A percentile compares a stretch with the other conserved stretches of the same genome.
Conservation (phyloP, 805 yeast species). For the Nakazawaea wickerhamii region DNA sequence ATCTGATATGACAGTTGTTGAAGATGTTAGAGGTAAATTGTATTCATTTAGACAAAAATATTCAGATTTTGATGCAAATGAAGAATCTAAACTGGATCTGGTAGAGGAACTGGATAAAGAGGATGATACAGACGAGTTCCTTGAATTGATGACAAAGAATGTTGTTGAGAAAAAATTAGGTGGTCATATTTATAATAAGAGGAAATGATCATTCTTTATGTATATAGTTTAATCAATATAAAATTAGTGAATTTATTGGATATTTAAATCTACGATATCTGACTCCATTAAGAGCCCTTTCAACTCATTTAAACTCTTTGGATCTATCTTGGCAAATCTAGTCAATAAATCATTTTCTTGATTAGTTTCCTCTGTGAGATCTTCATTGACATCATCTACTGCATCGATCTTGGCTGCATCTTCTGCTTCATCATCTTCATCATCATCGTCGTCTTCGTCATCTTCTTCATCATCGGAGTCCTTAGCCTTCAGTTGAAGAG, state of each 20-base stretch:
- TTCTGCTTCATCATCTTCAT: slow-evolving; percentile 22
- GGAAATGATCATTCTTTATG: slow-evolving; percentile 1
- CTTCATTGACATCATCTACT: slow-evolving; percentile 10
- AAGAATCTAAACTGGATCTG: slow-evolving; percentile 19
- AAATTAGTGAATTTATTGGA: not conserved
- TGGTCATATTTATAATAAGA: slow-evolving; percentile 19
- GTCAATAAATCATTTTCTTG: slow-evolving; percentile 28
- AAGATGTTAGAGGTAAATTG: slow-evolving; percentile 78
- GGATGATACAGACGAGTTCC: slow-evolving; percentile 39
- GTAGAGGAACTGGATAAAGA: slow-evolving; percentile 14
- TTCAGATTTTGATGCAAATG: slow-evolving; percentile 36
- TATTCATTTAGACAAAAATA: slow-evolving; percentile 68
- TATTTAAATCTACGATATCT: slow-evolving; percentile 14
- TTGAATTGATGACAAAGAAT: slow-evolving; percentile 51
- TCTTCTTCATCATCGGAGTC: slow-evolving; percentile 14
- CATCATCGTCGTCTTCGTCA: slow-evolving; percentile 32
- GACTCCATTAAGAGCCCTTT: slow-evolving; percentile 35
- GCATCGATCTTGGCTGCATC: slow-evolving; percentile 18
- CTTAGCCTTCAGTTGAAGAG: slow-evolving; percentile 14
- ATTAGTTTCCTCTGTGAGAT: slow-evolving; percentile 2
- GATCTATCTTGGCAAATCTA: slow-evolving; percentile 32
- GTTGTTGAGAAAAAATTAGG: slow-evolving; percentile 31
- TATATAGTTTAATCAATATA: not conserved
- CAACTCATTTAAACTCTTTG: slow-evolving; percentile 27
- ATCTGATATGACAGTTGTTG: slow-evolving; percentile 66